phyloP scores from a whole-genome alignment of 495 filamentous ascomycete genomes.

The Penicillium robsamsonii region DNA sequence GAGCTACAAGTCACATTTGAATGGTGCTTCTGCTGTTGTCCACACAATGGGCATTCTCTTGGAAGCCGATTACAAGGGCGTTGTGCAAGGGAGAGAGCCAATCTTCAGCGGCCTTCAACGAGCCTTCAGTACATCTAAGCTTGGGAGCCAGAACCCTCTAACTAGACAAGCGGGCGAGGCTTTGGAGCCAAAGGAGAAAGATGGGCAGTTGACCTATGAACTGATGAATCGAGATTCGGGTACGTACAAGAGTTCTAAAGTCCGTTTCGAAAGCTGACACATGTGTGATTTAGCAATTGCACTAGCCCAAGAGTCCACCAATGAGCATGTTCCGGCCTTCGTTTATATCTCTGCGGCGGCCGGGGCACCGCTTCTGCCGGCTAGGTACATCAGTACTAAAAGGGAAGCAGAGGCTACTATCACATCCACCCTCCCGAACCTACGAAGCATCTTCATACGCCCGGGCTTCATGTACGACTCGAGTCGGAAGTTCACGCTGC shows the following conservation, averaged over 20 bases:
- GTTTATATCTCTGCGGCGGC: constrained; percentile 86
- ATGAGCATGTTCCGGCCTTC: constrained; percentile 64
- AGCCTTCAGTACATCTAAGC: constrained; percentile 68
- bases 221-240: constrained; percentile 92
- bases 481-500: constrained; percentile 76
- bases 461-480: constrained; percentile 88
- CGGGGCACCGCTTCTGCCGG: constrained; percentile 78
- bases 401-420: constrained; percentile 85
- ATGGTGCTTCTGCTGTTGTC: constrained; percentile 76
- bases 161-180: constrained; percentile 53
- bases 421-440: constrained; percentile 61
- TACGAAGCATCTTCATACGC: constrained; percentile 79
- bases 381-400: constrained; percentile 87
- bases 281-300: constrained; percentile 52
- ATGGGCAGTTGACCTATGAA: constrained; percentile 89
- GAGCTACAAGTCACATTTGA: constrained; percentile 70
- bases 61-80: constrained; percentile 96
- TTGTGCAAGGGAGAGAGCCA: constrained; percentile 76
- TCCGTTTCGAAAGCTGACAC: constrained; percentile 19
- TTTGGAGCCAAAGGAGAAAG: constrained; percentile 59
- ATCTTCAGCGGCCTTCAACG: constrained; percentile 69
- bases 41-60: constrained; percentile 95
- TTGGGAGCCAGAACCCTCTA: constrained; percentile 67
- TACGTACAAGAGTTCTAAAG: constrained; percentile 27
- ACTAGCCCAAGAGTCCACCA: constrained; percentile 75